These are phyloP conservation scores for Spathaspora girioi DNA, from an alignment of 805 yeast genomes.

Conservation along the genomic window DNA sequence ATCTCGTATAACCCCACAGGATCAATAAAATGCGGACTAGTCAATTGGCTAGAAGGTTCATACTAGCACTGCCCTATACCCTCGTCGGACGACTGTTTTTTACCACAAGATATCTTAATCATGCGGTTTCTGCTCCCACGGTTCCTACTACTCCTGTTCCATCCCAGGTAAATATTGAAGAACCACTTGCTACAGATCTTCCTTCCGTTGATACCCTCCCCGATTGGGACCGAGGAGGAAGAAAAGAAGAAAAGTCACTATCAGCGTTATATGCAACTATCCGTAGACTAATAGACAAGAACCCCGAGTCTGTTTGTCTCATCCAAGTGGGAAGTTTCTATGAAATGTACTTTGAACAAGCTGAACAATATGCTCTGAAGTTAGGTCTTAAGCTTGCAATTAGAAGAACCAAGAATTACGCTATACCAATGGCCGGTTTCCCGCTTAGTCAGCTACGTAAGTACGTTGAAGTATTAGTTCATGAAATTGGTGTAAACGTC, in stretches of 20 bases:
- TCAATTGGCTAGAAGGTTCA: background rate
- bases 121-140: background rate
- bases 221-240: conserved; percentile 41
- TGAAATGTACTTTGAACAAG: conserved; percentile 87
- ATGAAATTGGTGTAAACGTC: conserved; percentile 65
- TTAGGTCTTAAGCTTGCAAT: conserved; percentile 71
- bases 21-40: background rate
- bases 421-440: conserved; percentile 86
- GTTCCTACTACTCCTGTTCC: background rate
- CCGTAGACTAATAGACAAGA: conserved; percentile 26
- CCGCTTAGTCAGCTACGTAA: conserved; percentile 70
- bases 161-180: background rate
- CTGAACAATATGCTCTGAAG: conserved; percentile 64
- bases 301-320: conserved; percentile 37
- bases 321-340: conserved; percentile 87
- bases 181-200: background rate
- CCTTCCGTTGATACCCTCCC: background rate
- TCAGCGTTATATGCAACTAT: conserved; percentile 35
- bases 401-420: conserved; percentile 38
- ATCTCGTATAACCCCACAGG: background rate
- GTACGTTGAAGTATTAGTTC: conserved; percentile 70
- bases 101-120: background rate
- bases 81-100: background rate
- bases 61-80: background rate
- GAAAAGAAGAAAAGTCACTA: conserved; percentile 24